Conservation (phyloP, 208 protist species). For the Herpetomonas samuelpessoai region DNA sequence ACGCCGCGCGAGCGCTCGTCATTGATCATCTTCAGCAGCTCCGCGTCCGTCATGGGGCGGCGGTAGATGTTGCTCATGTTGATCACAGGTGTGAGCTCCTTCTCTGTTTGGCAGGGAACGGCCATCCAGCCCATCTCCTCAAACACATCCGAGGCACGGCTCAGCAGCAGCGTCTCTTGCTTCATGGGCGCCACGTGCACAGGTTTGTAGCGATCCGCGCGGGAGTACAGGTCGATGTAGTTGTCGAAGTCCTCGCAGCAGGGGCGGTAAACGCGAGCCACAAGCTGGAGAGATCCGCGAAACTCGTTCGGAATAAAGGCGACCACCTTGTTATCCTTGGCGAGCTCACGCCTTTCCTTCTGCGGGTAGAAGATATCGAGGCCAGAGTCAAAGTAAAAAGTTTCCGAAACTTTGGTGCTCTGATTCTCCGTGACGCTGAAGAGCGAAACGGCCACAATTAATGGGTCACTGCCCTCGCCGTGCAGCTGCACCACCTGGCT, state of each 20-base stretch:
- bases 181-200: conserved; percentile 83
- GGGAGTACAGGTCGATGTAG: conserved; percentile 80
- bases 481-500: conserved; percentile 68
- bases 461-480: conserved; percentile 66
- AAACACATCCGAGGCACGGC: conserved; percentile 67
- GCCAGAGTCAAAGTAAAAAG: conserved; percentile 84
- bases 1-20: conserved; percentile 40
- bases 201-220: conserved; percentile 76
- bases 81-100: conserved; percentile 19
- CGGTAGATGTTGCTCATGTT: conserved; percentile 43
- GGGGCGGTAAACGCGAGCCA: conserved; percentile 66
- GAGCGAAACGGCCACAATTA: conserved; percentile 57
- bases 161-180: conserved; percentile 75
- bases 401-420: conserved; percentile 75
- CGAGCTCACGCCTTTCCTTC: conserved; percentile 56
- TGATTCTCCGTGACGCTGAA: conserved; percentile 49
- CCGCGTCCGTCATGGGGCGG: conserved; percentile 43
- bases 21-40: conserved; percentile 45
- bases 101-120: conserved; percentile 23
- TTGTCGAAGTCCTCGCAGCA: conserved; percentile 79
- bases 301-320: conserved; percentile 83
- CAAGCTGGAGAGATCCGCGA: conserved; percentile 56
- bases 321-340: conserved; percentile 57
- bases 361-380: conserved; percentile 85
- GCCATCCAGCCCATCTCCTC: conserved; percentile 80